Base-by-base conservation (phyloP, 371 early-diverging fungal species). In the Batkoa obscura region DNA sequence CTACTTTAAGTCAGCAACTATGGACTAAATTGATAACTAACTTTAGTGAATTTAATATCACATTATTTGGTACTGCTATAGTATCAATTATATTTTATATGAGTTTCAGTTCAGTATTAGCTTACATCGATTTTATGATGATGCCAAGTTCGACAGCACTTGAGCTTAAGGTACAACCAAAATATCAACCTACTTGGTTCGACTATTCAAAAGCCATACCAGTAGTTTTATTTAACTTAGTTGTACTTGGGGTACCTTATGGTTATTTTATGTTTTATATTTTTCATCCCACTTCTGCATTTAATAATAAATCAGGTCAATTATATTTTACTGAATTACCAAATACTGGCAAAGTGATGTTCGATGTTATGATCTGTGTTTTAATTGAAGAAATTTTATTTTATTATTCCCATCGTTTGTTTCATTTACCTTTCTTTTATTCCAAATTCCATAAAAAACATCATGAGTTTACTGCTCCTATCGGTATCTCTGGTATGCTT, bases 391-490 rank as follows among this genome's bases (percentile, higher is more conserved):
- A 81, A 58, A 56, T 76, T 48, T 62, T 69, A 32, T 77, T 78
- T 59, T 79, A 79, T 62, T 77, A 72, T 66, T 68, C 66, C 17
- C 71, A 74, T 64, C 58, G 79, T 8, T 52, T 74, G 61, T 60
- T 79, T 47, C 78, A 77, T 53, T 66, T 65, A 34, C 68, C 68
- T 23, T 41, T 55, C 33, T 57, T 77, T 31, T 77, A 77, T 67
- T 66, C 69, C 62, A 48, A 55, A 34, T 65, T 77, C 55, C 78
- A 77, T 60, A 77, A 77, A 68, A 67, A 71, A 54, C 78, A 77
- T 54, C 78, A 77, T 55, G 72, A 78, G 51, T 72, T 70, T 56
- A 73, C 72, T 0, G 75, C 76, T 31, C 77, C 77, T 8, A 72
- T 76, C 59, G 76, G 77, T 8, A 72, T 76, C 43, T 69, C 68